A percentile compares a stretch with the other conserved stretches of the same genome.
phyloP scores from a whole-genome alignment of 1,284 basidiomycete species.

The Apiotrichum gracile region DNA sequence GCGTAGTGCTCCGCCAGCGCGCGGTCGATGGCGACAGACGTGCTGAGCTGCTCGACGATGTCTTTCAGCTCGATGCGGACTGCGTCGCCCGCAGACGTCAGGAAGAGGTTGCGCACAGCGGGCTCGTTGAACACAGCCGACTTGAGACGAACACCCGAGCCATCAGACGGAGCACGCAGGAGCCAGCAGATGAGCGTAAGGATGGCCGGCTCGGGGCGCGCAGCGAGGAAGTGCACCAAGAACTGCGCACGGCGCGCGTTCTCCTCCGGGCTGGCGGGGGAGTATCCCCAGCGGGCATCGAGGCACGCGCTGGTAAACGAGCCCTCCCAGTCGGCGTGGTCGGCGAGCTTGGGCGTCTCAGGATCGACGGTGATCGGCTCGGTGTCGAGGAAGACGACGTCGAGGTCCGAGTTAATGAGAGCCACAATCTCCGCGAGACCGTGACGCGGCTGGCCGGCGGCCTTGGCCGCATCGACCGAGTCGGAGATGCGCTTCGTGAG shows the following conservation, averaged over 20 bases:
- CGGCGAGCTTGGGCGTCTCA: conserved; percentile 12
- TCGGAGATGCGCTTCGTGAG: conserved; percentile 22
- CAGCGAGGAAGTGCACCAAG: conserved; percentile 18
- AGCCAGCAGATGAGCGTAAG: neutral
- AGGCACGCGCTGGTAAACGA: conserved; percentile 10
- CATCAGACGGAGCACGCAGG: neutral
- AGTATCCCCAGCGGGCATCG: conserved; percentile 1
- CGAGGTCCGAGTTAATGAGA: conserved; percentile 59
- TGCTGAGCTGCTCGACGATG: neutral
- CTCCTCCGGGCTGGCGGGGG: conserved; percentile 3
- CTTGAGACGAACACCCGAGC: conserved; percentile 6
- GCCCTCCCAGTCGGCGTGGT: conserved; percentile 14
- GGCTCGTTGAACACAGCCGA: conserved; percentile 16
- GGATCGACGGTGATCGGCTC: neutral
- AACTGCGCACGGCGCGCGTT: conserved; percentile 17
- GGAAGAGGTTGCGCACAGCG: conserved; percentile 10
- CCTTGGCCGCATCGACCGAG: conserved; percentile 26
- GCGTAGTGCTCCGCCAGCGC: conserved; percentile 25
- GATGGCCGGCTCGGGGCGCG: neutral
- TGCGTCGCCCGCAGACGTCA: conserved; percentile 7
- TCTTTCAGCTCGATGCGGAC: neutral
- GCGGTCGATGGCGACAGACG: conserved; percentile 9
- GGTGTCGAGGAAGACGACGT: conserved; percentile 11
- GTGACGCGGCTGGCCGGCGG: conserved; percentile 39
- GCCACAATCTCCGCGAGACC: conserved; percentile 51